Conservation (phyloP, 352 stramenopile species). For the Globisporangium emineosum region DNA sequence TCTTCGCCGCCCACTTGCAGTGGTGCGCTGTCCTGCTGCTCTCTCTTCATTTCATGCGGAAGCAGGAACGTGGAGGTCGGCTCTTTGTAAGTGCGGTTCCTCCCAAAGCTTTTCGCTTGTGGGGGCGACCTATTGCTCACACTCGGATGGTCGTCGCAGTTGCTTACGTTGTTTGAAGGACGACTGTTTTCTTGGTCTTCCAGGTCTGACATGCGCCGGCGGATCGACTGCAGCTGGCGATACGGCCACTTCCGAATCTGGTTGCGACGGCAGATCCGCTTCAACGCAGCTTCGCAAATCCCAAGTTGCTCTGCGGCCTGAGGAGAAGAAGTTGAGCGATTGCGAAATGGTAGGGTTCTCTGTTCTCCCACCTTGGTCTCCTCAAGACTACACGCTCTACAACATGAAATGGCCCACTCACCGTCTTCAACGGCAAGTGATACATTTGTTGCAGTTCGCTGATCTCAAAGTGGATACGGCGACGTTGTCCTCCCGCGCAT, state of each 20-base stretch:
- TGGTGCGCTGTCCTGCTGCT: not conserved
- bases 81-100: not conserved
- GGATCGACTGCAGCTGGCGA: constrained; percentile 58
- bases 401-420: constrained; percentile 21
- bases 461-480: constrained; percentile 54
- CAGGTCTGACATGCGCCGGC: constrained; percentile 42
- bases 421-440: constrained; percentile 69
- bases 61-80: constrained; percentile 4
- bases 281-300: constrained; percentile 78
- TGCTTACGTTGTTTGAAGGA: not conserved
- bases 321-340: constrained; percentile 22
- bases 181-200: constrained; percentile 13
- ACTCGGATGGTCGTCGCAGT: not conserved
- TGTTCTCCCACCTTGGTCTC: not conserved
- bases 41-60: constrained; percentile 12
- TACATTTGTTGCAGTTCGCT: constrained; percentile 59
- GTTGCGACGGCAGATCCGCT: constrained; percentile 76
- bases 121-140: not conserved
- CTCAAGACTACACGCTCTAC: not conserved
- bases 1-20: not conserved
- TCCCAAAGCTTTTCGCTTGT: not conserved
- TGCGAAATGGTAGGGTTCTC: not conserved
- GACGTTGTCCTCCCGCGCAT: constrained; percentile 17
- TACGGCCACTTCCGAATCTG: constrained; percentile 74
- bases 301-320: constrained; percentile 59